Evolutionary conservation across 2,329 filamentous ascomycete species (phyloP).

Genomic region (Phaeosphaeriaceae sp.): DNA sequence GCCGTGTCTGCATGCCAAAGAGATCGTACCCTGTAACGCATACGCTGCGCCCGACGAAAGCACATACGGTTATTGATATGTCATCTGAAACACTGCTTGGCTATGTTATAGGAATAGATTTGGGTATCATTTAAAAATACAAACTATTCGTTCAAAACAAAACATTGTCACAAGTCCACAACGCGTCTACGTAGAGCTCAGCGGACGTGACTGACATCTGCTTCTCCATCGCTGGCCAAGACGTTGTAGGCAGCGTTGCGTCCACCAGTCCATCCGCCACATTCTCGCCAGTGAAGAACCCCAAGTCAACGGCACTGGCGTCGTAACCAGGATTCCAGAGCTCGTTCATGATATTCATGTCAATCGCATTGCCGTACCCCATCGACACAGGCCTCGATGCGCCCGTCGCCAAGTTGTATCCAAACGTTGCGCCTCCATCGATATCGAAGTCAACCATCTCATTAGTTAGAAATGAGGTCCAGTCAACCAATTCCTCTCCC

Average conservation of each 20-base stretch:
- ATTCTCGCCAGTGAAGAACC: constrained; percentile 4
- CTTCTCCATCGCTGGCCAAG: constrained; percentile 3
- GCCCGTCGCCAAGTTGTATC: constrained; percentile 13
- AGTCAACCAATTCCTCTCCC: constrained; percentile 27
- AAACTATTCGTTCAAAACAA: constrained; percentile 4
- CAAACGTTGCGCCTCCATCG: constrained; percentile 16
- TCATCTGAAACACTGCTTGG: not conserved
- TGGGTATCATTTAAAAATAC: not conserved
- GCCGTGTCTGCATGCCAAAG: not conserved
- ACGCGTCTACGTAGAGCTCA: constrained; percentile 23
- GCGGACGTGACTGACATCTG: constrained; percentile 14
- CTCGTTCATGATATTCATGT: constrained; percentile 22
- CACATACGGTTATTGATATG: not conserved
- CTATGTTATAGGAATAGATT: not conserved
- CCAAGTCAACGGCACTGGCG: constrained; percentile 7
- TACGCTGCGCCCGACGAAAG: not conserved
- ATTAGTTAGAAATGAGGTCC: constrained; percentile 37
- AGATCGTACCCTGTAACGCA: not conserved
- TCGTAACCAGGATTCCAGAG: constrained; percentile 17
- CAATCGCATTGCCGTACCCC: constrained; percentile 22
- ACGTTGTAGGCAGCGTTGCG: not conserved
- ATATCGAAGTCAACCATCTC: constrained; percentile 32
- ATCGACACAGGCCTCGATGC: constrained; percentile 13
- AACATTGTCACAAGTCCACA: constrained; percentile 12
- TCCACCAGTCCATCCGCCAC: constrained; percentile 6